Evolutionary conservation across 2,329 filamentous ascomycete species (phyloP).

Genomic region (Trichophyton rubrum): DNA sequence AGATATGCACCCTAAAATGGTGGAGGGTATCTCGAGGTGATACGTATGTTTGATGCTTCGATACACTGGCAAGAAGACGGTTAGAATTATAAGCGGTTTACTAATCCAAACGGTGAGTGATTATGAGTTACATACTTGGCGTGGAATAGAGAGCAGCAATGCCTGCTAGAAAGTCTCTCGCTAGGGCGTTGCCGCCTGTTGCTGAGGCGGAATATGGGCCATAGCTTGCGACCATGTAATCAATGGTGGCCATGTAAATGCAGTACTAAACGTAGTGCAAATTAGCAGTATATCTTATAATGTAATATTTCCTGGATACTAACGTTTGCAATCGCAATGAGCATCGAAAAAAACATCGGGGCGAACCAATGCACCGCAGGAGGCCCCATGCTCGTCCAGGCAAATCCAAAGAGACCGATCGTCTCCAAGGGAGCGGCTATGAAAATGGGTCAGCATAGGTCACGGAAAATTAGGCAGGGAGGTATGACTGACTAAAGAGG

Average conservation of each 20-base stretch:
- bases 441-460: not conserved
- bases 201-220: slow-evolving; percentile 52
- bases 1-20: slow-evolving; percentile 49
- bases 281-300: not conserved
- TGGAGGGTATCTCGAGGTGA: slow-evolving; percentile 44
- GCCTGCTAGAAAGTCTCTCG: slow-evolving; percentile 51
- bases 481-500: slow-evolving; percentile 34
- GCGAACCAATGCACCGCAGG: slow-evolving; percentile 46
- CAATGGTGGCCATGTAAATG: slow-evolving; percentile 53
- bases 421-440: slow-evolving; percentile 44
- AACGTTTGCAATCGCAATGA: slow-evolving; percentile 52
- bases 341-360: slow-evolving; percentile 45
- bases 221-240: slow-evolving; percentile 56
- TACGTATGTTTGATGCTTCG: slow-evolving; percentile 40
- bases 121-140: slow-evolving; percentile 30
- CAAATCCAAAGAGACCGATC: slow-evolving; percentile 50
- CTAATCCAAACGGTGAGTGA: not conserved
- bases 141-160: slow-evolving; percentile 47
- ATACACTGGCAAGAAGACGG: slow-evolving; percentile 24
- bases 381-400: slow-evolving; percentile 47
- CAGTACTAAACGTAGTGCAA: slow-evolving; percentile 18
- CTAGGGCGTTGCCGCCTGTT: slow-evolving; percentile 53
- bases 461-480: not conserved
- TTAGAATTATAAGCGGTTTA: too few relatives aligned
- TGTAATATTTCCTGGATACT: slow-evolving; percentile 17